Conservation (phyloP, 2,329 filamentous ascomycete genomes). For the Pseudocercospora macadamiae region DNA sequence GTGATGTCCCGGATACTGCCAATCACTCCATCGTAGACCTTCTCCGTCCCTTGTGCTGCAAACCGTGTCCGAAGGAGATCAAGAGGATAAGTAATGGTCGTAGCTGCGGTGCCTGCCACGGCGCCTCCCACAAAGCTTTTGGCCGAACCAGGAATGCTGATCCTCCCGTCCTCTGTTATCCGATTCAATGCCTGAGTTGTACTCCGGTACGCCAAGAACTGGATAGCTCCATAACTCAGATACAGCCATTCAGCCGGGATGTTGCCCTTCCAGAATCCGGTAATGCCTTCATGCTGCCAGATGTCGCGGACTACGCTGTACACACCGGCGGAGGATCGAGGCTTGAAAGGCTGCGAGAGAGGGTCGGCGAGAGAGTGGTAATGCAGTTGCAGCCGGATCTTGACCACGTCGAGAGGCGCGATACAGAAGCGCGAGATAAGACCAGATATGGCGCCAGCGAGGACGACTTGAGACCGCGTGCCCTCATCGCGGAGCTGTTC, state of each 20-base stretch:
- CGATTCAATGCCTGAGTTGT: constrained; percentile 68
- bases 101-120: constrained; percentile 78
- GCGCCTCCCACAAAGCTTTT: constrained; percentile 86
- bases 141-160: constrained; percentile 66
- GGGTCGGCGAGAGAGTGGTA: constrained; percentile 81
- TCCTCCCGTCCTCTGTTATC: constrained; percentile 46
- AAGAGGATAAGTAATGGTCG: constrained; percentile 84
- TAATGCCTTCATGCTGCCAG: constrained; percentile 76
- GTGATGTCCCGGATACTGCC: constrained; percentile 73
- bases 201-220: constrained; percentile 87
- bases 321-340: constrained; percentile 31
- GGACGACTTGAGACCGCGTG: constrained; percentile 66
- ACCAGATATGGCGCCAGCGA: constrained; percentile 73
- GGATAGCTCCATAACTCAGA: constrained; percentile 82
- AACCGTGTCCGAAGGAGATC: constrained; percentile 93
- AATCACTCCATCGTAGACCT: constrained; percentile 74
- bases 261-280: constrained; percentile 94
- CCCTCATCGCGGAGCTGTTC: constrained; percentile 73
- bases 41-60: constrained; percentile 84
- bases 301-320: constrained; percentile 61
- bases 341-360: constrained; percentile 53
- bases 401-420: constrained; percentile 94
- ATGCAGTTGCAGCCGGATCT: constrained; percentile 95
- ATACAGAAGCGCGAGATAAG: constrained; percentile 92
- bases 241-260: constrained; percentile 94